These are phyloP conservation scores for Aspergillus cejpii DNA, from an alignment of 2,329 filamentous ascomycete genomes.

Conservation along the genomic window DNA sequence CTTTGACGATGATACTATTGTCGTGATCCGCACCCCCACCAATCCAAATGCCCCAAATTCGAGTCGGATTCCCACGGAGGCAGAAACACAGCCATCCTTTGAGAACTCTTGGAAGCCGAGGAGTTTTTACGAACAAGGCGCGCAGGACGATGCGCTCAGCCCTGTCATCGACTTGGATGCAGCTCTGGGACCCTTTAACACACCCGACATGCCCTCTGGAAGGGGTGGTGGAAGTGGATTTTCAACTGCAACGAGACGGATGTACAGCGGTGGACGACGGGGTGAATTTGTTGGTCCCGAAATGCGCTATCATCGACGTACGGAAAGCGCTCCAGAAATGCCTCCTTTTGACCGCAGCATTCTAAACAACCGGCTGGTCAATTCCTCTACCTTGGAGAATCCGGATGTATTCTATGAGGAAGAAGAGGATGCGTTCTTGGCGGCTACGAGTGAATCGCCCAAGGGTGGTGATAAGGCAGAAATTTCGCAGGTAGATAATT, in stretches of 20 bases:
- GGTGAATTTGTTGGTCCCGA: constrained; percentile 44
- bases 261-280: constrained; percentile 45
- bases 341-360: constrained; percentile 42
- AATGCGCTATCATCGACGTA: constrained; percentile 46
- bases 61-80: constrained; percentile 15
- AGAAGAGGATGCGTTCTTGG: constrained; percentile 46
- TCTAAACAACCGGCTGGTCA: constrained; percentile 36
- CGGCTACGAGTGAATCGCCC: constrained; percentile 32
- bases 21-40: constrained; percentile 42
- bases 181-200: constrained; percentile 86
- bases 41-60: constrained; percentile 30
- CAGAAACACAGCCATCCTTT: constrained; percentile 19
- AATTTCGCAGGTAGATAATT: constrained; percentile 4
- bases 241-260: constrained; percentile 37
- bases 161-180: constrained; percentile 92
- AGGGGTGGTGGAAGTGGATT: constrained; percentile 32
- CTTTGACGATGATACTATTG: constrained; percentile 46
- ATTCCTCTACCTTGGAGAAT: constrained; percentile 35
- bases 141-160: constrained; percentile 60
- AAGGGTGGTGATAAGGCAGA: constrained; percentile 13
- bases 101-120: constrained; percentile 40
- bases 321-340: constrained; percentile 47
- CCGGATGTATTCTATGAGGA: constrained; percentile 47
- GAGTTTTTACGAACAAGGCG: constrained; percentile 40
- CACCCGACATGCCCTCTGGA: constrained; percentile 43